Percentiles rank a stretch among this genome's conserved stretches.
Evolutionary conservation across 2,329 filamentous ascomycete genomes (phyloP).

Genomic region (Canariomyces notabilis): DNA sequence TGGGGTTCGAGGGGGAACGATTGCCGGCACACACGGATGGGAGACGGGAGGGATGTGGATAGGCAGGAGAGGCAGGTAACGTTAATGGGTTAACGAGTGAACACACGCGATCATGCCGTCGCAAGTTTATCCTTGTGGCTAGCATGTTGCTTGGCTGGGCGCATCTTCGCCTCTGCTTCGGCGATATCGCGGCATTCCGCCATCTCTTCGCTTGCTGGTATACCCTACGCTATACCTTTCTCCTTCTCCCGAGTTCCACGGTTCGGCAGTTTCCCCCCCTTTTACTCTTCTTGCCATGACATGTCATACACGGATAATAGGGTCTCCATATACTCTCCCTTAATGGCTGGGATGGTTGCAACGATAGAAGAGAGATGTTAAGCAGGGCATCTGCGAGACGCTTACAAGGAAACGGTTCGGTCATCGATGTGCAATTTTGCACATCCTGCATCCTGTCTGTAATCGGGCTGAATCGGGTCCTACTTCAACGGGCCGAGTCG

Average conservation of each 20-base stretch:
- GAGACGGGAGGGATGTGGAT: background rate
- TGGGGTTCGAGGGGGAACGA: constrained; percentile 5
- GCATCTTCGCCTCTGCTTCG: constrained; percentile 11
- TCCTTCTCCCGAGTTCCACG: background rate
- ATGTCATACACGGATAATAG: too few relatives aligned
- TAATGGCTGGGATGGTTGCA: too few relatives aligned
- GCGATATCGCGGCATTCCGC: constrained; percentile 26
- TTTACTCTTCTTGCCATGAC: too few relatives aligned
- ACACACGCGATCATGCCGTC: background rate
- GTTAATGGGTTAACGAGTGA: background rate
- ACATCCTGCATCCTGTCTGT: too few relatives aligned
- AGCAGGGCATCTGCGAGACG: too few relatives aligned
- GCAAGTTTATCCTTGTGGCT: constrained; percentile 10
- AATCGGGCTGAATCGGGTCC: too few relatives aligned
- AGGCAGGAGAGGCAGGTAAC: background rate
- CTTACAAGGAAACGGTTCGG: too few relatives aligned
- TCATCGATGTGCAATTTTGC: too few relatives aligned
- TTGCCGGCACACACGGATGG: constrained; percentile 13
- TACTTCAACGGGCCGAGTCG: too few relatives aligned
- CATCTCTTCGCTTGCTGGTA: background rate
- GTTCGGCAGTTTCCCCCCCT: constrained; percentile 12
- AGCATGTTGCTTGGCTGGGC: background rate
- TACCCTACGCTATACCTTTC: background rate
- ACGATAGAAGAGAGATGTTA: too few relatives aligned
- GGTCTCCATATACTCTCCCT: too few relatives aligned